phyloP scores from a whole-genome alignment of 768 basidiomycete genomes.

The Crassisporium funariophilum region DNA sequence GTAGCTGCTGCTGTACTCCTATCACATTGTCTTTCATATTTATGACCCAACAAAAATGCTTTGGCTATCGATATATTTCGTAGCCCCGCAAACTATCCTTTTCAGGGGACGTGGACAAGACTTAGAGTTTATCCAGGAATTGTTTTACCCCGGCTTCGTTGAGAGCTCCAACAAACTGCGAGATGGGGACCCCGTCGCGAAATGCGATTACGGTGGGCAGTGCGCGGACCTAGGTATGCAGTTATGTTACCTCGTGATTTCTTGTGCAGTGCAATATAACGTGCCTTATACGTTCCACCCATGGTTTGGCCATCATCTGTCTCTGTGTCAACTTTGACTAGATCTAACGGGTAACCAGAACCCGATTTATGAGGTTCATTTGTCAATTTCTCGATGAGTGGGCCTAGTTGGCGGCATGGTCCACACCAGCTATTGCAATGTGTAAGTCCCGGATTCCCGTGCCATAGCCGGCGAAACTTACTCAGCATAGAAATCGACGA shows the following conservation, averaged over 20 bases:
- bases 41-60: constrained; percentile 18
- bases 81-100: neutral
- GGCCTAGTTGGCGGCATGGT: constrained; percentile 75
- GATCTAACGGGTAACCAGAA: constrained; percentile 61
- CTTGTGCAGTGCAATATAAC: constrained; percentile 10
- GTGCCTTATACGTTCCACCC: constrained; percentile 53
- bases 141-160: constrained; percentile 43
- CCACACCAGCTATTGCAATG: constrained; percentile 69
- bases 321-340: constrained; percentile 70
- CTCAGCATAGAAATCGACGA: constrained; percentile 86
- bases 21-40: constrained; percentile 20
- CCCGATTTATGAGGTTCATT: constrained; percentile 47
- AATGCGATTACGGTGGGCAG: constrained; percentile 85
- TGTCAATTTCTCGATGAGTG: constrained; percentile 64
- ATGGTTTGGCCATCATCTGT: constrained; percentile 55
- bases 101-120: neutral
- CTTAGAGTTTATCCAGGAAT: constrained; percentile 41
- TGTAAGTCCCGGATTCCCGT: neutral
- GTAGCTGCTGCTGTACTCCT: constrained; percentile 18
- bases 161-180: constrained; percentile 64
- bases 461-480: constrained; percentile 36
- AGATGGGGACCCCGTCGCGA: constrained; percentile 58
- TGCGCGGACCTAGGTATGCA: constrained; percentile 55
- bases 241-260: constrained; percentile 1
- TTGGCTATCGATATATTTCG: neutral